Conservation (phyloP, 192 early-diverging fungal species). For the Obelidium mucronatum region DNA sequence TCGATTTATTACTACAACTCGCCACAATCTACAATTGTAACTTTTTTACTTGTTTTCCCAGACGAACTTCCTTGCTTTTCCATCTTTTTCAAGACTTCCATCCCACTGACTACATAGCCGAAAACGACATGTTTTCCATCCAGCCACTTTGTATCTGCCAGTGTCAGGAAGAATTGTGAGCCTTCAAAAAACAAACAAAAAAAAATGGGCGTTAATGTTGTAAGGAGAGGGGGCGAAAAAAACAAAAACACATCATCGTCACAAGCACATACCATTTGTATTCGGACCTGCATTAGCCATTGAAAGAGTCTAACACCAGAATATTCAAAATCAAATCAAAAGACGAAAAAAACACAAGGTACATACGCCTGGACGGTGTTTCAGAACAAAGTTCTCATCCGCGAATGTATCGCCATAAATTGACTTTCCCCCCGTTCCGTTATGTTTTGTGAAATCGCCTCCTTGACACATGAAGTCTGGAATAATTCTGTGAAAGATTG, state of each 20-base stretch:
- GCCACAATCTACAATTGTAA: conserved; percentile 72
- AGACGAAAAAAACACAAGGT: not conserved
- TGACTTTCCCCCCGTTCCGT: conserved; percentile 90
- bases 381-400: conserved; percentile 70
- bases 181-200: no score
- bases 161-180: conserved; percentile 92
- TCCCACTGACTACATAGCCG: conserved; percentile 53
- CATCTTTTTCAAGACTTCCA: conserved; percentile 72
- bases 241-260: not conserved
- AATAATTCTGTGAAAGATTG: conserved; percentile 87
- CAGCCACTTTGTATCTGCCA: conserved; percentile 82
- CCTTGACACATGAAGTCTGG: conserved; percentile 70
- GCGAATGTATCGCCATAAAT: conserved; percentile 85
- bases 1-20: conserved; percentile 21
- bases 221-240: conserved; percentile 1
- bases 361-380: not conserved
- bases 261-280: conserved; percentile 73
- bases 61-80: conserved; percentile 62
- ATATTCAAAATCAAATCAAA: conserved; percentile 1
- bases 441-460: conserved; percentile 83
- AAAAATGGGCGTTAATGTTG: not conserved
- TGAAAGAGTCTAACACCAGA: conserved; percentile 65
- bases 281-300: conserved; percentile 93
- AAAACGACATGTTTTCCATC: conserved; percentile 88
- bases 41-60: conserved; percentile 58